Evolutionary conservation across 1,284 basidiomycete species (phyloP), one percentile per base, ranked within the genome.

Genomic region (Pseudozyma hubeiensis): DNA sequence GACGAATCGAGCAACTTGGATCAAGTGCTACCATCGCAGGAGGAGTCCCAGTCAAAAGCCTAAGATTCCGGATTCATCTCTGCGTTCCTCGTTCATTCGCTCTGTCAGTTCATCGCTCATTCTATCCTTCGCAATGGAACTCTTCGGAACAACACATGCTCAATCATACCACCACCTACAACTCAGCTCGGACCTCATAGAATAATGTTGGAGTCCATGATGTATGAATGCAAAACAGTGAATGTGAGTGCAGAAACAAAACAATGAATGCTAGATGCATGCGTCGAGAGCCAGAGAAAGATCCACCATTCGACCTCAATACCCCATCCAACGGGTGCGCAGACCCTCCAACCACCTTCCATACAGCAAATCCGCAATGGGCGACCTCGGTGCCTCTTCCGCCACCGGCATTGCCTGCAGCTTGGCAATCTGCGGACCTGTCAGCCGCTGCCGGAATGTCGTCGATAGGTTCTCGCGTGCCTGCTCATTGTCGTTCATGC

Each of bases 331-430:
- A 1, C 82, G 72, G 7, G 59, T 75, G 1, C 79, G 54, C 19
- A 97, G 85, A 2, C 93, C 94, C 81, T 97, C 93, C 30, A 97
- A 86, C 95, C 95, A 98, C 49, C 96, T 89, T 87, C 95, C 91
- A 84, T 97, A 98, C 31, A 98, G 87, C 72, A 98, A 87, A 83
- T 97, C 94, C 17, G 94, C 91, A 41, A 98, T 94, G 2, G 94
- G 94, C 70, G 87, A 87, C 49, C 87, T 77, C 34, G 85, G 77
- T 34, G 81, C 77, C 44, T 77, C 76, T 33, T 72, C 64, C 16
- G 64, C 69, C n/a, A 62, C 64, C 14, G 69, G 47, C 1, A 63
- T 33, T 17, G 52, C 54, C 11, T 53, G 57, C 34, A 66, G 62
- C 40, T 71, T 73, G 17, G 60, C 59, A 8, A 50, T 40, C 53